A percentile compares a stretch with the other conserved stretches of the same genome.
phyloP scores from a whole-genome alignment of 345 rosid species.

The Gossypium bickii region DNA sequence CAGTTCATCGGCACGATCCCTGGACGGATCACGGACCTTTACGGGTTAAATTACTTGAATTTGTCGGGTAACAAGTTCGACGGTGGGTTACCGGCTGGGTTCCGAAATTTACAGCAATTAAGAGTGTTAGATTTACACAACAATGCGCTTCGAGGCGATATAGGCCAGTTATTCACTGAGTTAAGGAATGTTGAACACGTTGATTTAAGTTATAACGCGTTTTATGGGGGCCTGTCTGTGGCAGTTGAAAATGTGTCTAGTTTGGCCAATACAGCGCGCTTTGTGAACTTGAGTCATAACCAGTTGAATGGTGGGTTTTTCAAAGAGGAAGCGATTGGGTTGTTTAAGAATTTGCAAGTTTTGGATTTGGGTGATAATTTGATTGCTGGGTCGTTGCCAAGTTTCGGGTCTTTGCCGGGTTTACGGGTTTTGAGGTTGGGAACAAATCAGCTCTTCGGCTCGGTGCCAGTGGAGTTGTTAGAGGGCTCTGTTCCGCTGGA shows the following conservation, averaged over 20 bases:
- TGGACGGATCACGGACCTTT: conserved; percentile 65
- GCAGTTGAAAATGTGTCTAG: conserved; percentile 52
- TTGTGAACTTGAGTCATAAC: conserved; percentile 69
- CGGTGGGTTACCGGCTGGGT: conserved; percentile 65
- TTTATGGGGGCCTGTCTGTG: conserved; percentile 53
- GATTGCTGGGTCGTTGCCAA: conserved; percentile 64
- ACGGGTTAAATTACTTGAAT: conserved; percentile 64
- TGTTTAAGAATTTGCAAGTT: conserved; percentile 65
- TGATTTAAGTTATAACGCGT: conserved; percentile 72
- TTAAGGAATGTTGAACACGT: conserved; percentile 66
- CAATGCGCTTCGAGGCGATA: conserved; percentile 55
- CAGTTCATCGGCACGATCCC: conserved; percentile 84
- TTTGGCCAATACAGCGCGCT: conserved; percentile 58
- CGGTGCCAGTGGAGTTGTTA: conserved; percentile 56
- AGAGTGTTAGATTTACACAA: conserved; percentile 62
- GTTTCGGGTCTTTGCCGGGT: conserved; percentile 48
- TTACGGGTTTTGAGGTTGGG: conserved; percentile 57
- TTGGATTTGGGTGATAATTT: conserved; percentile 53
- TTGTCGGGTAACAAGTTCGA: conserved; percentile 59
- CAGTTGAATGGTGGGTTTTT: conserved; percentile 52
- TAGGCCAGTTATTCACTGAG: conserved; percentile 47
- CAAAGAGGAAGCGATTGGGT: conserved; percentile 37
- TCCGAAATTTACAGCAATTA: conserved; percentile 74
- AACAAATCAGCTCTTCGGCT: conserved; percentile 59
- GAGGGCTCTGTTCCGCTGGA: conserved; percentile 46